Evolutionary conservation across 805 yeast species (phyloP).

Genomic region (Candida sithepensis): DNA sequence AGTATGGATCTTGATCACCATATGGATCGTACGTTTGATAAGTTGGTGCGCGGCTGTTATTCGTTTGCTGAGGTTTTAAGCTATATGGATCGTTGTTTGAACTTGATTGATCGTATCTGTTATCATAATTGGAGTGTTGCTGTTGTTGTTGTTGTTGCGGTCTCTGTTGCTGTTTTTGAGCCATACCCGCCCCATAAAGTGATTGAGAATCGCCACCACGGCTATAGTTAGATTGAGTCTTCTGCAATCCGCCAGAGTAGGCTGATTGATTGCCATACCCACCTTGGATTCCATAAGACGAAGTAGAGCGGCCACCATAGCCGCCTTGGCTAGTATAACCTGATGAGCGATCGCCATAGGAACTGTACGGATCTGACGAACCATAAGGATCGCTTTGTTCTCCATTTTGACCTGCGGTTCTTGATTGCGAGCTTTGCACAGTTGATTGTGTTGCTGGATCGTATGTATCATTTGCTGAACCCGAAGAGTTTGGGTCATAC

Average conservation of each 20-base stretch:
- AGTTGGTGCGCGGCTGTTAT: constrained; percentile 14
- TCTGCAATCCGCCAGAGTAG: not conserved
- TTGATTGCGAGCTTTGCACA: constrained; percentile 13
- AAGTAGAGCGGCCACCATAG: too few relatives aligned
- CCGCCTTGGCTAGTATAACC: too few relatives aligned
- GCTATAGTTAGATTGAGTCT: not conserved
- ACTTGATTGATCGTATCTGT: not conserved
- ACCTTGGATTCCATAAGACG: too few relatives aligned
- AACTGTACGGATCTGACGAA: constrained; percentile 1
- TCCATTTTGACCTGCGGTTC: not conserved
- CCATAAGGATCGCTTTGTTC: constrained; percentile 3
- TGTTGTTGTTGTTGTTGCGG: constrained; percentile 4
- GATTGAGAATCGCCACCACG: too few relatives aligned
- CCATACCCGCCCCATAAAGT: not conserved
- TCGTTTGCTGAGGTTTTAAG: not conserved
- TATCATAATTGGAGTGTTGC: not conserved
- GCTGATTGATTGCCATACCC: too few relatives aligned
- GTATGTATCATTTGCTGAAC: constrained; percentile 16
- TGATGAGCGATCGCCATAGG: not conserved
- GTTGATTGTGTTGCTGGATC: constrained; percentile 22
- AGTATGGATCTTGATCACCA: constrained; percentile 4
- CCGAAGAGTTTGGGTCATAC: constrained; percentile 6
- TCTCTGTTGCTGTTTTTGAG: constrained; percentile 8
- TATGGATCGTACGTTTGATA: constrained; percentile 24
- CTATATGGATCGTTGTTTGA: not conserved